Base-by-base conservation (phyloP, 495 filamentous ascomycete genomes). In the Aspergillus steynii region DNA sequence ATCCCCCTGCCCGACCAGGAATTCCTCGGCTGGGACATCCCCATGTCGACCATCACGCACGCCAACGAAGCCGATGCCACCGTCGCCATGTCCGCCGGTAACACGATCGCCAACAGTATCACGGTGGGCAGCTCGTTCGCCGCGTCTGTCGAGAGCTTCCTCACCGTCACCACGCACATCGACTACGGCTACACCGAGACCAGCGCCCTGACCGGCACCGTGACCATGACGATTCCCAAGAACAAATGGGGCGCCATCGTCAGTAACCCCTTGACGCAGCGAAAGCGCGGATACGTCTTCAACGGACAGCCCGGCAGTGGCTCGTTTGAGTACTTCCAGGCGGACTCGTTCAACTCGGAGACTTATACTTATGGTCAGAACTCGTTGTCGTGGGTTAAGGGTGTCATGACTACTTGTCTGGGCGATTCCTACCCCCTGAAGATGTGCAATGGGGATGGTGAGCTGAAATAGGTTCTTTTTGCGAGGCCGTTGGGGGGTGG, bases 11-110 rank as follows among this genome's bases (percentile, higher is more conserved):
- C 62, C 9, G 62, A 65, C 29, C 34, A 42, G 20, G 62, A 65
- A 53, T 65, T 65, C 42, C 62, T 65, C 50, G 62, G 62, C 55
- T 65, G 62, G 62, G 62, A 65, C 42, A 58, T 61, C 29, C 29
- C 58, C 29, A 65, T 65, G 62, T 65, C 62, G 12, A 53, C 58
- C 54, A 42, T 65, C 42, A 46, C 51, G 3, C 62, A 65, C 37
- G 62, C 62, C 54, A 65, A 65, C 51, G 54, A 53, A 49, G 62
- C 62, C 50, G 58, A 55, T 28, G 62, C 59, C 29, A 65, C 58
- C 29, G 50, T 55, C 2, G 50, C 62, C 46, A 65, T 65, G 25
- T 45, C 50, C 4, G 6, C 50, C 1, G 62, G 62, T 10, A 55
- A 61, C 26, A 58, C 7, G 6, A 54, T 65, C 50, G 62, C 62